phyloP scores from a whole-genome alignment of 306 rosid genomes.

The Sophora flavescens region DNA sequence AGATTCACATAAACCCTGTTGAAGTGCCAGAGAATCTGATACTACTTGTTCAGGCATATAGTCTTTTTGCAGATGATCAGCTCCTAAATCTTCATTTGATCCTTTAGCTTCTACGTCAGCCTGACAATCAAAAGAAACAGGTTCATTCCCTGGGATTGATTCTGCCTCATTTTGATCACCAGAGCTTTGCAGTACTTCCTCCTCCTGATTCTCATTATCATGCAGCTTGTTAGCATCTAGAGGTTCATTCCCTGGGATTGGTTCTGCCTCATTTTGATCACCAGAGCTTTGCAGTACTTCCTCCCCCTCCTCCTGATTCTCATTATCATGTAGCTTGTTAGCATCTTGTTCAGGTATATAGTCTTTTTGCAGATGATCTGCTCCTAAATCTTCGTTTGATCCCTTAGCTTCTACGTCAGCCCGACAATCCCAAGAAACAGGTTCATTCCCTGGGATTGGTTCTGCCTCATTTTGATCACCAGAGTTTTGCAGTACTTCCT shows the following conservation, averaged over 20 bases:
- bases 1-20: conserved; percentile 34
- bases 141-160: conserved; percentile 48
- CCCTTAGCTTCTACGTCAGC: conserved; percentile 47
- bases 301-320: conserved; percentile 36
- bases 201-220: conserved; percentile 39
- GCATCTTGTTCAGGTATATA: conserved; percentile 24
- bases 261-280: conserved; percentile 38
- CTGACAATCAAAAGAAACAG: conserved; percentile 43
- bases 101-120: conserved; percentile 47
- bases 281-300: conserved; percentile 45
- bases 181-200: conserved; percentile 46
- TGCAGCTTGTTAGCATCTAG: conserved; percentile 28
- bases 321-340: conserved; percentile 31
- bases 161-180: conserved; percentile 42
- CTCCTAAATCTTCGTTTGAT: conserved; percentile 23
- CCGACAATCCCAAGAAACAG: conserved; percentile 43
- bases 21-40: conserved; percentile 39
- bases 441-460: conserved; percentile 48
- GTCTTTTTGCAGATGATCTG: conserved; percentile 37
- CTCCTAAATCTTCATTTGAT: conserved; percentile 23
- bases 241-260: conserved; percentile 46
- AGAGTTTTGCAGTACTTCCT: conserved; percentile 46
- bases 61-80: conserved; percentile 36
- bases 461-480: conserved; percentile 42
- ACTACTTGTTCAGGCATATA: conserved; percentile 29